Conservation (phyloP, 1,139 yeast genomes). For the Hansenula sp. region DNA sequence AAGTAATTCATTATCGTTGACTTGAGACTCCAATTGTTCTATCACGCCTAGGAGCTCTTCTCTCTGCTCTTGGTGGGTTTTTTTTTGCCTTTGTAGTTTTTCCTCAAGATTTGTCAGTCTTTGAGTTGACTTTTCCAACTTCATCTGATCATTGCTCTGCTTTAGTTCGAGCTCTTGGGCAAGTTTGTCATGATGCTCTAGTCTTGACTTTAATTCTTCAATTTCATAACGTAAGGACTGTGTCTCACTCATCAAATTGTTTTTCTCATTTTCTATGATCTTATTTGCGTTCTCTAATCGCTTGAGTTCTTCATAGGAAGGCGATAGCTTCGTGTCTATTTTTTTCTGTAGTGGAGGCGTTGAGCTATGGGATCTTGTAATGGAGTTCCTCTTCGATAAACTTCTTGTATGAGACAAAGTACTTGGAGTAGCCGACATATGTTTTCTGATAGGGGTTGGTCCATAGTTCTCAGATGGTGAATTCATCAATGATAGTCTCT, state of each 20-base stretch:
- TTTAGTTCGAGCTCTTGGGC: conserved; percentile 11
- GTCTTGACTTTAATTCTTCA: conserved; percentile 4
- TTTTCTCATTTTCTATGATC: neutral
- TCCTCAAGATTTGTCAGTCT: conserved; percentile 10
- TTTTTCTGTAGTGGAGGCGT: neutral
- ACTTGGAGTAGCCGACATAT: neutral
- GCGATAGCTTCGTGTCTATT: neutral
- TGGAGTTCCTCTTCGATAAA: neutral
- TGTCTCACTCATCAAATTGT: neutral
- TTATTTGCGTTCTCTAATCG: neutral
- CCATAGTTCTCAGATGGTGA: conserved; percentile 7
- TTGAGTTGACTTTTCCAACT: conserved; percentile 13
- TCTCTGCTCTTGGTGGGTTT: conserved; percentile 47
- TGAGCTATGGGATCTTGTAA: neutral
- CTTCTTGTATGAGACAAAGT: neutral
- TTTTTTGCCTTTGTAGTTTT: conserved; percentile 38
- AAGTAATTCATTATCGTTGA: conserved; percentile 29
- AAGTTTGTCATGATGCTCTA: conserved; percentile 10
- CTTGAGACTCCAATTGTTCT: conserved; percentile 42
- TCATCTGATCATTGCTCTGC: conserved; percentile 6
- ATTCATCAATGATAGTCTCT: conserved; percentile 9
- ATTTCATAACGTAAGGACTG: neutral
- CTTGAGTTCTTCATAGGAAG: neutral
- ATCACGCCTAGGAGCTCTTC: conserved; percentile 56
- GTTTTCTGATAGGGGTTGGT: neutral